Base-by-base conservation (phyloP, 1,284 basidiomycete genomes). In the Mycena sp. region DNA sequence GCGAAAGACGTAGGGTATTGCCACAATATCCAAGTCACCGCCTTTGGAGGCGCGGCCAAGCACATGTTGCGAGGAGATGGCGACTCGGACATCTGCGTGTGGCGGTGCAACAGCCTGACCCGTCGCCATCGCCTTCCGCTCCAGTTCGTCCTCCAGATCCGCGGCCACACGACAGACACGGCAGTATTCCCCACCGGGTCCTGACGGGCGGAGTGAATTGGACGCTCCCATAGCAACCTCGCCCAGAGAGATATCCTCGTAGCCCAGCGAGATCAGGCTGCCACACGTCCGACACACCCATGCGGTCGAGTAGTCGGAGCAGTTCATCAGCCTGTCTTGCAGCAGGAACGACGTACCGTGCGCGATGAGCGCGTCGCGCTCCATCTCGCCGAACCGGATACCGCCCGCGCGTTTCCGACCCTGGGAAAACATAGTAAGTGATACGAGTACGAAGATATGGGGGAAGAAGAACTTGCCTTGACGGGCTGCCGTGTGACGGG, bases 351-450 rank as follows among this genome's bases (percentile, higher is more conserved):
- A 95, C 6, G 98, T 98, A 43, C 98, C 98, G 80, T 99, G 98
- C 4, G 98, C 98, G 70, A 99, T 94, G 54, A 99, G 85, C 16
- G 98, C 97, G 75, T 99, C 98, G 62, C 98, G 93, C 80, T 99
- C 98, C 98, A 99, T 99, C 81, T 99, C 98, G 72, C 98, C 98
- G 78, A 99, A 99, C 67, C 98, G 96, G 73, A 99, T 99, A 77
- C 98, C 98, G 74, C 98, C 98, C 40, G 94, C 95, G 59, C 96
- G 93, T 87, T 99, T 99, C 67, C 98, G 91, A 61, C 98, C 98
- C 94, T 98, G 70, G n/a, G n/a, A 14, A 67, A 61, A 53, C 53
- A 57, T 38, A 61, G 30, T 29, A 41, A 19, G 30, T 21, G 53
- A 56, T 29, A 37, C 53, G 14, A 45, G 55, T 41, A 52, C 54